phyloP scores from a whole-genome alignment of 2,329 filamentous ascomycete species.

The Drechslerella dactyloides region DNA sequence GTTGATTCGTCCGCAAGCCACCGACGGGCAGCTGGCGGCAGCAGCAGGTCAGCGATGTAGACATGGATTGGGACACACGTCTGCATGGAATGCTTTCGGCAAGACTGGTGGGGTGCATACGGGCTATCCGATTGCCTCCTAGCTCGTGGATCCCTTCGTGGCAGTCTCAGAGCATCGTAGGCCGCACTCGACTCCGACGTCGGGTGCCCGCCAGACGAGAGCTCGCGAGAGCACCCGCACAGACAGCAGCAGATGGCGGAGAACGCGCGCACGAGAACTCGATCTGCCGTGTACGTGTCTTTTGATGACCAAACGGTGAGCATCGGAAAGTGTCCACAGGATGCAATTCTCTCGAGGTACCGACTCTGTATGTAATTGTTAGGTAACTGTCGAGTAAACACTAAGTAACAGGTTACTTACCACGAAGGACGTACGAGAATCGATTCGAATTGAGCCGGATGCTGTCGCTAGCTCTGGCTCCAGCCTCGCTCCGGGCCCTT shows the following conservation, averaged over 20 bases:
- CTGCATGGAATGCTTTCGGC: conserved; percentile 39
- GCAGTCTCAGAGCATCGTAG: too few relatives aligned
- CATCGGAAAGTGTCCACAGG: conserved; percentile 9
- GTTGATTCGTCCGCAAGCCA: conserved; percentile 1
- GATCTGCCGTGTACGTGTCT: not conserved
- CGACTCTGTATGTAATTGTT: conserved; percentile 14
- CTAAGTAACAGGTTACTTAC: conserved; percentile 5
- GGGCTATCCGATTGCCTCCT: too few relatives aligned
- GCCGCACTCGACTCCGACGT: conserved; percentile 27
- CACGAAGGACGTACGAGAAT: conserved; percentile 1
- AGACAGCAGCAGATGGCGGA: not conserved
- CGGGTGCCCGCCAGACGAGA: too few relatives aligned
- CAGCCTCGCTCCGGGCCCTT: conserved; percentile 34
- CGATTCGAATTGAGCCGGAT: conserved; percentile 23
- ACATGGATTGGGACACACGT: conserved; percentile 23
- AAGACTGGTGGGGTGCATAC: conserved; percentile 32
- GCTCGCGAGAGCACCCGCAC: conserved; percentile 2
- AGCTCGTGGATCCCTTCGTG: too few relatives aligned
- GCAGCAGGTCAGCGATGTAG: conserved; percentile 5
- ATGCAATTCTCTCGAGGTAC: not conserved
- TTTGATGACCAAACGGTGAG: not conserved
- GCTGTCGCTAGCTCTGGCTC: conserved; percentile 16
- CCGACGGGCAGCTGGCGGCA: not conserved
- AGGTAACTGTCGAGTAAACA: conserved; percentile 23
- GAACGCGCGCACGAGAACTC: not conserved